Conservation (phyloP, 768 basidiomycete species). For the Psilocybe sp. region DNA sequence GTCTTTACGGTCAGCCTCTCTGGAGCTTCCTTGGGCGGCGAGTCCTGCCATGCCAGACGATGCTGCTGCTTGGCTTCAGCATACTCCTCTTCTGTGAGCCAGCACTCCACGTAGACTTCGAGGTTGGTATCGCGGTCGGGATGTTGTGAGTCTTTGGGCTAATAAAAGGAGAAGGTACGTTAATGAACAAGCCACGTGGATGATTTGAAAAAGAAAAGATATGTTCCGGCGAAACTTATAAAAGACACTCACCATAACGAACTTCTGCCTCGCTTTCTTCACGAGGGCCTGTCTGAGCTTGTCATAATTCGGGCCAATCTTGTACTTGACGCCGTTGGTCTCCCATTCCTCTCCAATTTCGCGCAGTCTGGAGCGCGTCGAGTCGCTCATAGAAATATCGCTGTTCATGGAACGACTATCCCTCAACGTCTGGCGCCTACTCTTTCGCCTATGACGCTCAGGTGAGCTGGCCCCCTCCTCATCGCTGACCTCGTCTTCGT, state of each 20-base stretch:
- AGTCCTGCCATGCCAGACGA: slow-evolving; percentile 70
- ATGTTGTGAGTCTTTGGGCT: slow-evolving; percentile 80
- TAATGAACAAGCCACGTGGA: slow-evolving; percentile 8
- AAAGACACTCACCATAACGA: slow-evolving; percentile 63
- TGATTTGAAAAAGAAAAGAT: background rate
- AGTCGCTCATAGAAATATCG: slow-evolving; percentile 50
- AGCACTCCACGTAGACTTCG: slow-evolving; percentile 74
- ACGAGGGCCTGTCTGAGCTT: slow-evolving; percentile 68
- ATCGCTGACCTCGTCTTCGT: slow-evolving; percentile 45
- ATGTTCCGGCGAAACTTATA: background rate
- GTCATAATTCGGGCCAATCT: slow-evolving; percentile 68
- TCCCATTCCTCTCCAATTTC: slow-evolving; percentile 79
- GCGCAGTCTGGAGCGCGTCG: slow-evolving; percentile 47
- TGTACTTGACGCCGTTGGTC: slow-evolving; percentile 64
- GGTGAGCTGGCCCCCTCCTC: slow-evolving; percentile 25
- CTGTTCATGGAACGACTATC: slow-evolving; percentile 30
- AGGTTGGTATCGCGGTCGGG: slow-evolving; percentile 68
- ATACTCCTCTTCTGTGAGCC: slow-evolving; percentile 77
- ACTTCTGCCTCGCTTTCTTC: slow-evolving; percentile 67
- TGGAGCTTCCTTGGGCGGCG: slow-evolving; percentile 42
- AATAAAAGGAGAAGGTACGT: slow-evolving; percentile 9
- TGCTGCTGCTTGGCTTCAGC: slow-evolving; percentile 57
- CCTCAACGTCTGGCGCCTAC: background rate
- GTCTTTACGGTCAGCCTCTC: slow-evolving; percentile 36
- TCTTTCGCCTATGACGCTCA: background rate